These are phyloP conservation scores for Colletotrichum incanum DNA, from an alignment of 2,329 filamentous ascomycete genomes.

Conservation along the genomic window DNA sequence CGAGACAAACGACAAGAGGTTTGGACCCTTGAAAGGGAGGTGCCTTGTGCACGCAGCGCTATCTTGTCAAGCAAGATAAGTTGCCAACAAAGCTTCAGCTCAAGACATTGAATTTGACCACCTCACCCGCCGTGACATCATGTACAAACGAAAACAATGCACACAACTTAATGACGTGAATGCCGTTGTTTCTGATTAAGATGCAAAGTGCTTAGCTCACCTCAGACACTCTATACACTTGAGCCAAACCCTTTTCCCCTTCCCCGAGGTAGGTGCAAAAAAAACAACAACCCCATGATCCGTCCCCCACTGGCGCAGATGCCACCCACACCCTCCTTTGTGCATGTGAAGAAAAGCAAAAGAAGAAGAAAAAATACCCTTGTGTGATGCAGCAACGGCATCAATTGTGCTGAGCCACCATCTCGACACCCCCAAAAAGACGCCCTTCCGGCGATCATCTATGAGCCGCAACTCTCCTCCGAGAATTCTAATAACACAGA, in stretches of 20 bases:
- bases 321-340: background rate
- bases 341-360: slow-evolving; percentile 1
- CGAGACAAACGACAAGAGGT: background rate
- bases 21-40: background rate
- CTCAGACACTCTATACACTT: slow-evolving; percentile 35
- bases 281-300: slow-evolving; percentile 10
- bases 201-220: slow-evolving; percentile 33
- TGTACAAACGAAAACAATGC: background rate
- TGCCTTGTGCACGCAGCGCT: background rate
- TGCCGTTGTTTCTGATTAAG: slow-evolving; percentile 27
- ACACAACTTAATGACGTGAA: background rate
- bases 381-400: background rate
- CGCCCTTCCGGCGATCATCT: slow-evolving; percentile 35
- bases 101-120: background rate
- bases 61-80: background rate
- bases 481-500: slow-evolving; percentile 39
- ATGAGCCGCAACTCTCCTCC: slow-evolving; percentile 26
- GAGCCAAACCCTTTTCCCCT: slow-evolving; percentile 22
- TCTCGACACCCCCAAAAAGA: slow-evolving; percentile 16
- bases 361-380: background rate
- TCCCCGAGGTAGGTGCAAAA: slow-evolving; percentile 1
- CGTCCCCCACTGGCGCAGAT: background rate
- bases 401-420: background rate
- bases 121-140: background rate
- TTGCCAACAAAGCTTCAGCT: background rate